Evolutionary conservation across 2,329 filamentous ascomycete species (phyloP), one percentile per base, ranked within the genome.

Genomic region (Fusarium floridanum): DNA sequence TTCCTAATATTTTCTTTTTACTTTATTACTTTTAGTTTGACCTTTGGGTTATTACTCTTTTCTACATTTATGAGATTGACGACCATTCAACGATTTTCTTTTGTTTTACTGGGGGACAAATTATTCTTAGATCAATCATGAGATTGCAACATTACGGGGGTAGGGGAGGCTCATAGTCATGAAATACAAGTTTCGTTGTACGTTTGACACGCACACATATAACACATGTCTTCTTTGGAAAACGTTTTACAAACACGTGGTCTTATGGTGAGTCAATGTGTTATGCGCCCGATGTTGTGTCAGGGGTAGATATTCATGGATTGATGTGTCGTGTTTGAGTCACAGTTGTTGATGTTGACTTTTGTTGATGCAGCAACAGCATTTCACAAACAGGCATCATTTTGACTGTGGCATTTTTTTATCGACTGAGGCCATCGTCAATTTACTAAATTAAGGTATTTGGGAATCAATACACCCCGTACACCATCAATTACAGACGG

Each of bases 171-270:
- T 70, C 61, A 61, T 56, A 61, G 61, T 41, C 50, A 45, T 41
- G 63, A 66, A 55, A 74, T 75, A 70, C 62, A 34, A 63, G 57
- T n/a, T 61, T 75, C 59, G 69, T 74, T 74, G 55, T 32, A 73
- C 69, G 24, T 68, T 43, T 74, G 67, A 24, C 32, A 37, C 71
- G 43, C 43, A 34, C 64, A 48, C 22, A 43, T 43, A 14, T 12
- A 45, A 48, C 20, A 48, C 43, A 48, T 48, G 20, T 16, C 63
- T 16, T 29, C 29, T 34, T 43, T 53, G 32, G 24, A 61, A 61
- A 60, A 72, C 50, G 50, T 69, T 65, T 56, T 62, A 74, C 71
- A 74, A 65, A 56, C 68, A 72, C 61, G 64, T 72, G 68, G 64
- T 53, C 43, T 72, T 29, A 41, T 37, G 39, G 36, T 10, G 17